Evolutionary conservation across 768 basidiomycete species (phyloP), one percentile per base, ranked within the genome.

Genomic region (Hygrophorus pudorinus): DNA sequence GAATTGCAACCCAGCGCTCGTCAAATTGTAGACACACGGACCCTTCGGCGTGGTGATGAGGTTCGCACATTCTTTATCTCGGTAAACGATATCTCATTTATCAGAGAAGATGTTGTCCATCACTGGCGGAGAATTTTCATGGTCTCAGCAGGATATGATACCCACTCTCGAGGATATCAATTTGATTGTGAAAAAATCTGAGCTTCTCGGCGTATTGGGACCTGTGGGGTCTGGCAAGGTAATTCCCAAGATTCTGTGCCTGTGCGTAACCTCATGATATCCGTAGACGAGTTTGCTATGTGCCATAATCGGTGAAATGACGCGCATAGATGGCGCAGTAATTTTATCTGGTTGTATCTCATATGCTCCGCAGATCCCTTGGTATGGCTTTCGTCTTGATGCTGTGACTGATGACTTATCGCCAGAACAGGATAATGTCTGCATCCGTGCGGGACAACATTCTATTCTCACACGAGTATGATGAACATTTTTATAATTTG

Each of bases 181-280:
- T 53, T 52, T 98, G 16, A 70, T 68, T 0, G 78, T 85, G 2
- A 74, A 70, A 42, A 93, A 89, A 58, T 92, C 93, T 5, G 86
- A 96, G 52, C 63, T 97, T 4, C 70, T 91, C 0, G 89, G 83
- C 2, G 64, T 97, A 5, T 71, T 94, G 13, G 94, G 94, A 12
- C 80, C 87, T 16, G 92, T 97, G 17, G 93, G 92, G 7, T 76
- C 80, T 31, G 93, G 94, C 44, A 98, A 98, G 75, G 85, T 81
- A 48, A 28, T 28, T 17, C 28, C 17, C 32, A 10, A 29, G 13
- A 24, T 16, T 40, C 12, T 37, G 4, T 27, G 7, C 14, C 39
- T 24, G 12, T 13, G 37, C 12, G 16, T 24, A 39, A n/a, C 45
- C 7, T 35, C 17, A 10, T 31, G 21, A 6, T 4, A 24, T 50